Evolutionary conservation across 192 early-diverging fungal genomes (phyloP).

Genomic region (Podila minutissima): DNA sequence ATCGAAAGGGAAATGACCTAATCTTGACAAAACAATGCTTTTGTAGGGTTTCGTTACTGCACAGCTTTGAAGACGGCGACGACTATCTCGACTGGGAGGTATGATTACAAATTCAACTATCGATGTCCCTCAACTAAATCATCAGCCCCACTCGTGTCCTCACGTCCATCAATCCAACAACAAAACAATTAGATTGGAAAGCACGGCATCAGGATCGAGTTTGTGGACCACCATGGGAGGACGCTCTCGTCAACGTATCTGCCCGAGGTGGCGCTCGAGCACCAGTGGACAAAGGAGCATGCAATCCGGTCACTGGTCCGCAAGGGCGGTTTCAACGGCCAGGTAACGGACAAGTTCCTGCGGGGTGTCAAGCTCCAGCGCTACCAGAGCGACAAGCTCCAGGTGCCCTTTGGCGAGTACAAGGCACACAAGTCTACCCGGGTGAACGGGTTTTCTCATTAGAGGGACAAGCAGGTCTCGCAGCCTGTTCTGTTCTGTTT

Average conservation of each 20-base stretch:
- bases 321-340: slow-evolving; percentile 81
- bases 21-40: background rate
- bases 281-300: slow-evolving; percentile 89
- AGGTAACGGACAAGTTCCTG: slow-evolving; percentile 68
- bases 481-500: no score
- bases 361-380: slow-evolving; percentile 77
- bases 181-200: slow-evolving; percentile 64
- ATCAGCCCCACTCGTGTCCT: background rate
- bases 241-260: slow-evolving; percentile 87
- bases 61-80: slow-evolving; percentile 82
- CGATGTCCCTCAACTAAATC: background rate
- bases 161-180: background rate
- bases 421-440: no score
- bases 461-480: background rate
- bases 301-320: slow-evolving; percentile 87
- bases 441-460: background rate
- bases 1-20: background rate
- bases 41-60: slow-evolving; percentile 81
- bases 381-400: slow-evolving; percentile 82
- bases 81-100: slow-evolving; percentile 89
- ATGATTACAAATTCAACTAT: background rate
- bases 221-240: slow-evolving; percentile 58
- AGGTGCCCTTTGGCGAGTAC: slow-evolving; percentile 80
- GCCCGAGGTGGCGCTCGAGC: slow-evolving; percentile 89
- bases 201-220: slow-evolving; percentile 97